phyloP scores from a whole-genome alignment of 1,284 basidiomycete species.

The Cryptococcus depauperatus region DNA sequence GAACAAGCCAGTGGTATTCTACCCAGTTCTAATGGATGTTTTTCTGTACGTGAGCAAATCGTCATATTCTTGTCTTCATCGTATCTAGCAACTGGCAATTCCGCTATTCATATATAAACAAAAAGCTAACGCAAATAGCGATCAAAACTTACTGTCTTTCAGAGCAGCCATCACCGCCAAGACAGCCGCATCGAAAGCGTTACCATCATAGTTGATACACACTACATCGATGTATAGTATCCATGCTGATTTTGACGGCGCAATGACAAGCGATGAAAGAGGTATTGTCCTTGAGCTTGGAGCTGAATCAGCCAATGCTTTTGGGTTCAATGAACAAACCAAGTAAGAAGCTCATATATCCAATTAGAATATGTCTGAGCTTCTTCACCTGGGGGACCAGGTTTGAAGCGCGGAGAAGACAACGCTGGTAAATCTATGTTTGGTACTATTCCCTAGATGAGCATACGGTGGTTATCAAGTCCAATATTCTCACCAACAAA shows the following conservation, averaged over 20 bases:
- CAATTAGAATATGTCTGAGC: conserved; percentile 79
- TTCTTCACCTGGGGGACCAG: conserved; percentile 85
- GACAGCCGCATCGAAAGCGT: conserved; percentile 82
- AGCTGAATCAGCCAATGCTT: not conserved
- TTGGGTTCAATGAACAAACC: conserved; percentile 50
- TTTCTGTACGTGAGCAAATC: conserved; percentile 56
- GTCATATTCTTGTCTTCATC: conserved; percentile 61
- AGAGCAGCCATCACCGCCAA: conserved; percentile 81
- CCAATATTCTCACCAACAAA: conserved; percentile 60
- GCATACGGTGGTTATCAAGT: not conserved
- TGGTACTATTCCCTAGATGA: conserved; percentile 51
- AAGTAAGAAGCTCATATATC: conserved; percentile 64
- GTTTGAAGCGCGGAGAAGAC: conserved; percentile 85
- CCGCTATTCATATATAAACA: conserved; percentile 48
- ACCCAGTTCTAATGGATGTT: conserved; percentile 45
- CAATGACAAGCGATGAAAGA: conserved; percentile 65
- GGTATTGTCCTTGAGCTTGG: conserved; percentile 61
- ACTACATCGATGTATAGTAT: conserved; percentile 86
- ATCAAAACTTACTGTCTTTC: conserved; percentile 60
- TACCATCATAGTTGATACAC: conserved; percentile 95
- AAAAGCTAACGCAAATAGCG: not conserved
- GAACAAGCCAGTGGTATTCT: conserved; percentile 57
- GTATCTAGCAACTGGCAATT: conserved; percentile 64
- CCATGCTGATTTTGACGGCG: conserved; percentile 74
- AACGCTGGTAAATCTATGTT: conserved; percentile 88